A percentile compares a stretch with the other conserved stretches of the same genome.
Conservation (phyloP, 2,329 filamentous ascomycete species). For the Nemania sp. region DNA sequence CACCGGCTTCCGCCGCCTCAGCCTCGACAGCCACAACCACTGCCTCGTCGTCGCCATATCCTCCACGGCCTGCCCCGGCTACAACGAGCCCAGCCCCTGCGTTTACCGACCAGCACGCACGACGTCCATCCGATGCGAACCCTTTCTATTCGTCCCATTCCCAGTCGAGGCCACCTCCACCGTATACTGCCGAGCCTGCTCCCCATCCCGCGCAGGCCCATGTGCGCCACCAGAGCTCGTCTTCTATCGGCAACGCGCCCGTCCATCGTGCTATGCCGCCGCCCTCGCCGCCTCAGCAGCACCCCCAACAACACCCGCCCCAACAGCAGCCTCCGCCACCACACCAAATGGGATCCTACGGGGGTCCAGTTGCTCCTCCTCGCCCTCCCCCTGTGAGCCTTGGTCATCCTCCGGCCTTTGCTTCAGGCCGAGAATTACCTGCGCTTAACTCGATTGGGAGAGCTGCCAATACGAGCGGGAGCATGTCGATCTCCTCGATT, state of each 20-base stretch:
- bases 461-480: slow-evolving; percentile 52
- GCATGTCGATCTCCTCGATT: slow-evolving; percentile 66
- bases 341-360: slow-evolving; percentile 38
- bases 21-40: not conserved
- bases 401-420: slow-evolving; percentile 37
- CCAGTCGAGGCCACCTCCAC: slow-evolving; percentile 35
- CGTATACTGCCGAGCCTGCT: slow-evolving; percentile 36
- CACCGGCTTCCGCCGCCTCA: slow-evolving; percentile 21
- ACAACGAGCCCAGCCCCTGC: slow-evolving; percentile 36
- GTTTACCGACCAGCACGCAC: slow-evolving; percentile 33
- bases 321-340: slow-evolving; percentile 32
- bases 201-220: slow-evolving; percentile 37
- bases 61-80: slow-evolving; percentile 32
- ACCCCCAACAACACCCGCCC: slow-evolving; percentile 27
- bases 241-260: slow-evolving; percentile 35
- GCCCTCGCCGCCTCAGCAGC: slow-evolving; percentile 24
- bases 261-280: slow-evolving; percentile 38
- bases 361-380: slow-evolving; percentile 33
- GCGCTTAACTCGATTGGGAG: slow-evolving; percentile 47
- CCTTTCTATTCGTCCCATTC: slow-evolving; percentile 39
- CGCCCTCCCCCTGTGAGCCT: slow-evolving; percentile 37
- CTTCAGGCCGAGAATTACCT: slow-evolving; percentile 39
- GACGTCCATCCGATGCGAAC: slow-evolving; percentile 37
- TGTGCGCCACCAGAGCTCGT: slow-evolving; percentile 40
- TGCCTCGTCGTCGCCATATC: slow-evolving; percentile 32